Conservation (phyloP, 176 grass and related monocot species). For the sorghum (Sorghum bicolor) region DNA sequence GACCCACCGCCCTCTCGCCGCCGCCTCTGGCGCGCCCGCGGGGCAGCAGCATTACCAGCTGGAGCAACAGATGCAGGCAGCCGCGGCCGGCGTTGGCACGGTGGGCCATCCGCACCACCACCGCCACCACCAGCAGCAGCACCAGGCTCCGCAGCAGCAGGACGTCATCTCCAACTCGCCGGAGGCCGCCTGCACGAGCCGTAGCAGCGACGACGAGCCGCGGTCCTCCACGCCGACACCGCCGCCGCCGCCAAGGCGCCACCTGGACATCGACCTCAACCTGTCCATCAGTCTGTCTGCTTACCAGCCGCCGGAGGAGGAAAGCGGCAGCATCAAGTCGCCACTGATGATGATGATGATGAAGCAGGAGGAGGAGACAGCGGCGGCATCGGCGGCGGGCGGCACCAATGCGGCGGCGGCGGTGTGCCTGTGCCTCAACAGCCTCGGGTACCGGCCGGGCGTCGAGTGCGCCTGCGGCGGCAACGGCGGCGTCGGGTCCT, state of each 20-base stretch:
- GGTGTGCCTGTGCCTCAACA: slow-evolving; percentile 61
- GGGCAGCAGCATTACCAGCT: not conserved
- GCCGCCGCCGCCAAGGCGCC: not conserved
- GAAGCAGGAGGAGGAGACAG: not conserved
- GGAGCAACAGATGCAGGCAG: not conserved
- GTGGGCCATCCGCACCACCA: not conserved
- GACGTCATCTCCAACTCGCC: slow-evolving; percentile 26
- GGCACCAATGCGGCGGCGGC: slow-evolving; percentile 7
- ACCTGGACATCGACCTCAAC: slow-evolving; percentile 79
- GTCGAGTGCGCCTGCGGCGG: slow-evolving; percentile 51
- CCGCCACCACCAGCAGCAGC: too few relatives aligned
- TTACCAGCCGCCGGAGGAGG: slow-evolving; percentile 37
- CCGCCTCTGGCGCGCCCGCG: not conserved
- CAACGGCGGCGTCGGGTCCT: not conserved
- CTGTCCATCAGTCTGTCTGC: slow-evolving; percentile 74
- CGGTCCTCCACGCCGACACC: slow-evolving; percentile 19
- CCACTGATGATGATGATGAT: not conserved
- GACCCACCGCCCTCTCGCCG: slow-evolving; percentile 53
- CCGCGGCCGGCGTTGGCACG: not conserved
- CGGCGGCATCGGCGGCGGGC: not conserved
- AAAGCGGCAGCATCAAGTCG: not conserved
- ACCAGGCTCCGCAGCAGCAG: not conserved
- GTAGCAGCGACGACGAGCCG: slow-evolving; percentile 54
- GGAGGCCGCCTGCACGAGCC: slow-evolving; percentile 32
- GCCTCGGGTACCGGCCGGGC: slow-evolving; percentile 47